These are phyloP conservation scores for Hygrocybe coccinea DNA, from an alignment of 768 basidiomycete species.

Conservation along the genomic window DNA sequence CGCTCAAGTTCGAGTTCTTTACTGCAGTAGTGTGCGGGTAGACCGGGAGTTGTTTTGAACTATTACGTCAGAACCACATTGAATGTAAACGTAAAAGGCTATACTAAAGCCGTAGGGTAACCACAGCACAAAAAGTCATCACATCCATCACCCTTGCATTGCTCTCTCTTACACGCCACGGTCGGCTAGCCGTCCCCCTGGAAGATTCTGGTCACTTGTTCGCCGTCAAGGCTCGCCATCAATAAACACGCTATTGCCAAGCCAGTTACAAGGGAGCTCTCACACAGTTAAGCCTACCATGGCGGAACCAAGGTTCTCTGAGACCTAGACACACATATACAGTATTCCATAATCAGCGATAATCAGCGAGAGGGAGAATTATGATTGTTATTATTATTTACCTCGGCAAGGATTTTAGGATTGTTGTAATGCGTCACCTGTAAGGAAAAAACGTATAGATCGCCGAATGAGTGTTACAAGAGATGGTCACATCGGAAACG, in stretches of 20 bases:
- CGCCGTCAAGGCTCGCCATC: constrained; percentile 4
- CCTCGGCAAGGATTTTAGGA: constrained; percentile 85
- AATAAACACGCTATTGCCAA: constrained; percentile 1
- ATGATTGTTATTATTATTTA: constrained; percentile 25
- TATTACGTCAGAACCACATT: no score
- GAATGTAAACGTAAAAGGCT: no score
- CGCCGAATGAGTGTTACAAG: constrained; percentile 4
- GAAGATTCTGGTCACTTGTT: constrained; percentile 63
- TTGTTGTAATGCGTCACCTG: constrained; percentile 95
- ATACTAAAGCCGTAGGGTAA: no score
- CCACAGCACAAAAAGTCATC: no score
- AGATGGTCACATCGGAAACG: neutral
- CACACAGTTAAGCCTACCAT: constrained; percentile 93
- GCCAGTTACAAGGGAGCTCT: constrained; percentile 24
- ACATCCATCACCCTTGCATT: no score
- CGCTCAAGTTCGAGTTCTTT: no score
- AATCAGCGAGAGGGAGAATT: constrained; percentile 2
- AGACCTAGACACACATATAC: constrained; percentile 48
- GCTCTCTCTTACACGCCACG: constrained; percentile 53
- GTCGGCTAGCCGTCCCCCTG: constrained; percentile 64
- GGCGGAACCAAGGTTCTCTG: constrained; percentile 79
- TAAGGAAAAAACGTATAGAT: no score
- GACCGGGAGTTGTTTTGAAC: no score
- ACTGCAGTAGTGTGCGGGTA: no score
- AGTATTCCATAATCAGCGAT: neutral